Evolutionary conservation across 1,284 basidiomycete species (phyloP), one percentile per base, ranked within the genome.

Genomic region (Grifola frondosa): DNA sequence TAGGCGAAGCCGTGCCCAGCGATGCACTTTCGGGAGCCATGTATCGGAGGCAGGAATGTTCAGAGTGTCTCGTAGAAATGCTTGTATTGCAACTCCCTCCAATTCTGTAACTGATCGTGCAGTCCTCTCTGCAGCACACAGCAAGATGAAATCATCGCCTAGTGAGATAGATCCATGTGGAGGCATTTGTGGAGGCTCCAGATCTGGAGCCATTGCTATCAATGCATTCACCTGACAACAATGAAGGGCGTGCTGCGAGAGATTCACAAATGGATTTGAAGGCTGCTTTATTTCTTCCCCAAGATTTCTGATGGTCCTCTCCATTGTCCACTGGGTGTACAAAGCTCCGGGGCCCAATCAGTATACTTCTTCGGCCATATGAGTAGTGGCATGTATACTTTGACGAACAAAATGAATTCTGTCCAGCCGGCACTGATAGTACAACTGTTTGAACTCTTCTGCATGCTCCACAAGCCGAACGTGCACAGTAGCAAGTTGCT

Each of bases 391-490:
- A 36, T 65, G 62, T 3, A 62, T 31, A 24, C 53, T 44, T 22
- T 51, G 61, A 0, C 48, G 56, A 2, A 50, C 22, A 29, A 63
- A 59, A 30, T 63, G 62, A 8, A 65, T 26, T 1, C 60, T 50
- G 1, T 48, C 46, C 2, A 35, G 11, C 3, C 46, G 46, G 6
- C 51, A 52, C 19, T 50, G 42, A 31, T 52, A 54, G 40, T 59
- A 62, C 2, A 63, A 25, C 3, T 36, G 5, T 31, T 64, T 58
- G 23, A 57, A 58, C 3, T 56, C 58, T 1, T 39, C 31, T 2
- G 23, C 15, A 17, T 47, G 61, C 13, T 54, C 39, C 5, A 47
- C 6, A 10, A 60, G 41, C 0, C 44, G 23, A 1, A 24, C 19
- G n/a, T 56, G 38, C 0, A 53, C 53, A 2, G 36, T 26, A 0